These are phyloP conservation scores for Xylaria sp. DNA, from an alignment of 2,329 filamentous ascomycete genomes.

Conservation along the genomic window DNA sequence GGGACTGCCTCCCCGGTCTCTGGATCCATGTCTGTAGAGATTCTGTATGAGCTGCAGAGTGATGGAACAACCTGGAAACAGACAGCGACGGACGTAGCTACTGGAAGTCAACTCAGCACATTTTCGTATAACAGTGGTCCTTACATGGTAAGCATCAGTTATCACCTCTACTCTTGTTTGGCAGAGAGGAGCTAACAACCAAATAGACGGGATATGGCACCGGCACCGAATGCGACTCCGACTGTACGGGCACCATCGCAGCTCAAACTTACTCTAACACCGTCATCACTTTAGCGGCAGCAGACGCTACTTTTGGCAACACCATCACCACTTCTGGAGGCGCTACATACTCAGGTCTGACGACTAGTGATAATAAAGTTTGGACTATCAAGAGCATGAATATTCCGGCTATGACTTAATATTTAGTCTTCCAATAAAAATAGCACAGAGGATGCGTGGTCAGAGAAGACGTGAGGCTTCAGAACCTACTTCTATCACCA, in stretches of 20 bases:
- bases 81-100: constrained; percentile 15
- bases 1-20: constrained; percentile 15
- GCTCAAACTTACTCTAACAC: constrained; percentile 21
- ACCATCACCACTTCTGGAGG: constrained; percentile 11
- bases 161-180: not conserved
- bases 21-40: constrained; percentile 14
- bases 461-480: not conserved
- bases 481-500: not conserved
- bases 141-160: not conserved
- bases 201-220: constrained; percentile 19
- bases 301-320: constrained; percentile 14
- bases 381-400: constrained; percentile 18
- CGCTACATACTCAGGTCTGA: constrained; percentile 17
- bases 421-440: not conserved
- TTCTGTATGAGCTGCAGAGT: constrained; percentile 17
- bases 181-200: constrained; percentile 4
- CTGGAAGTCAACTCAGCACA: constrained; percentile 13
- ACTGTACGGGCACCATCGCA: constrained; percentile 18
- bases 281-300: constrained; percentile 18
- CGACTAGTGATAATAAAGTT: constrained; percentile 17
- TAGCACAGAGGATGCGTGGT: not conserved
- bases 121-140: constrained; percentile 18
- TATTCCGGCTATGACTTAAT: constrained; percentile 18
- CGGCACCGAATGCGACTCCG: constrained; percentile 17
- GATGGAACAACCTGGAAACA: constrained; percentile 18